Conservation (phyloP, 2,329 filamentous ascomycete species). For the Scedosporium dehoogii region DNA sequence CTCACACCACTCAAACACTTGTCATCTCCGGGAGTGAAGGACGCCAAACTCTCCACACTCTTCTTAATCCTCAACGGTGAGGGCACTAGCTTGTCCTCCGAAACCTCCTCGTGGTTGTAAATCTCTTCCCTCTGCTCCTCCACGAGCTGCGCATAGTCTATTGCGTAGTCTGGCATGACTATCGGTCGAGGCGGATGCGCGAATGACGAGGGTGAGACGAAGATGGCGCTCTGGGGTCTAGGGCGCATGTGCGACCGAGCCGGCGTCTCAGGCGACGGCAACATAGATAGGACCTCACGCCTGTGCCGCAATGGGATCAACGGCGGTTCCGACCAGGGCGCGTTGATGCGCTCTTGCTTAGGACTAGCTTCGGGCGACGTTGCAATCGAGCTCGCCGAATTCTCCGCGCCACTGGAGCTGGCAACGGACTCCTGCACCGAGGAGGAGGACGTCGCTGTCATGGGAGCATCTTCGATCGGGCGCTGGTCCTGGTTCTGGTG, state of each 20-base stretch:
- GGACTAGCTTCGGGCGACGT: not conserved
- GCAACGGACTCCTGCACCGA: not conserved
- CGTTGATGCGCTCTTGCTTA: not conserved
- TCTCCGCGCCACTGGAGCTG: not conserved
- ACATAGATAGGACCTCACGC: not conserved
- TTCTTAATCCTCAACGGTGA: not conserved
- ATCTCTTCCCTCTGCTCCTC: slow-evolving; percentile 1
- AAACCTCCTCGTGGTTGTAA: not conserved
- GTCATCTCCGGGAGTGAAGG: not conserved
- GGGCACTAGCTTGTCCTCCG: not conserved
- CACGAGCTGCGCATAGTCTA: not conserved
- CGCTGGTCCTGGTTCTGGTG: not conserved
- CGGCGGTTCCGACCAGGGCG: not conserved
- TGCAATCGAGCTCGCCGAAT: not conserved
- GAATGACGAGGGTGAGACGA: not conserved
- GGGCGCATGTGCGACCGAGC: not conserved
- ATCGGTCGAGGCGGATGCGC: not conserved
- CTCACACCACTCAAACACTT: not conserved
- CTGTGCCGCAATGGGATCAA: not conserved
- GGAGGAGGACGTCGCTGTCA: not conserved
- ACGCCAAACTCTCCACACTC: not conserved
- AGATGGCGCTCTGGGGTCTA: not conserved
- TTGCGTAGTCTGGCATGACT: not conserved
- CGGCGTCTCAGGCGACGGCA: not conserved
- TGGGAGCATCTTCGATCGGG: not conserved